phyloP scores from a whole-genome alignment of 495 filamentous ascomycete genomes.

The Penicillium turbatum region DNA sequence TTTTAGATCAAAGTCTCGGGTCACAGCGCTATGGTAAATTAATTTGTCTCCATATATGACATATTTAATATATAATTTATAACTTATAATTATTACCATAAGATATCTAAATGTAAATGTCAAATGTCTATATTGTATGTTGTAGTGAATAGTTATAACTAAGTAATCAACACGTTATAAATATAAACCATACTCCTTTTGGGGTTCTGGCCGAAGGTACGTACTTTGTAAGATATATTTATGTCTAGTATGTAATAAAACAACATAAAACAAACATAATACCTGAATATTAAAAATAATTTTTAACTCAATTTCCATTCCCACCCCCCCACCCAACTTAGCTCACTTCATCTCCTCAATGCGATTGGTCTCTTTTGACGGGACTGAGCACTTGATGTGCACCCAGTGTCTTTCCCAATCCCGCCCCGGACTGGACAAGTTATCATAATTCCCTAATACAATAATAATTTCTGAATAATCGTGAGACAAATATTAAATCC shows the following conservation, averaged over 20 bases:
- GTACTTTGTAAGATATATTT: background rate
- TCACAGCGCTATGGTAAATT: background rate
- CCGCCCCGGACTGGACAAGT: constrained; percentile 20
- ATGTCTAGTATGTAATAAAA: background rate
- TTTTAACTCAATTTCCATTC: background rate
- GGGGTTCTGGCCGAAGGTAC: background rate
- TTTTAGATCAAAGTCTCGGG: constrained; percentile 10
- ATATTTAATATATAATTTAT: too few species aligned
- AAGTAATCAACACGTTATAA: too few species aligned
- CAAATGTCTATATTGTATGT: too few species aligned
- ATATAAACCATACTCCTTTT: background rate
- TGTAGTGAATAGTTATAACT: too few species aligned
- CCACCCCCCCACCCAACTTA: background rate
- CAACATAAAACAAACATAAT: too few species aligned
- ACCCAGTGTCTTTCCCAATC: constrained; percentile 19
- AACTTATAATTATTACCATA: too few species aligned
- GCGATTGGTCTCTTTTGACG: background rate
- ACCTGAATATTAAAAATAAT: background rate
- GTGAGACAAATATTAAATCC: constrained; percentile 4
- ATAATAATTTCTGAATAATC: constrained; percentile 11
- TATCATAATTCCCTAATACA: background rate
- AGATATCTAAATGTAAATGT: too few species aligned
- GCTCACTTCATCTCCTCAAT: background rate
- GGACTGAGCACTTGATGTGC: constrained; percentile 13
- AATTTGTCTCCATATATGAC: too few species aligned